Percentiles rank a stretch among this genome's conserved stretches.
Conservation (phyloP, 176 grass and related monocot species). For the Oryza meridionalis region DNA sequence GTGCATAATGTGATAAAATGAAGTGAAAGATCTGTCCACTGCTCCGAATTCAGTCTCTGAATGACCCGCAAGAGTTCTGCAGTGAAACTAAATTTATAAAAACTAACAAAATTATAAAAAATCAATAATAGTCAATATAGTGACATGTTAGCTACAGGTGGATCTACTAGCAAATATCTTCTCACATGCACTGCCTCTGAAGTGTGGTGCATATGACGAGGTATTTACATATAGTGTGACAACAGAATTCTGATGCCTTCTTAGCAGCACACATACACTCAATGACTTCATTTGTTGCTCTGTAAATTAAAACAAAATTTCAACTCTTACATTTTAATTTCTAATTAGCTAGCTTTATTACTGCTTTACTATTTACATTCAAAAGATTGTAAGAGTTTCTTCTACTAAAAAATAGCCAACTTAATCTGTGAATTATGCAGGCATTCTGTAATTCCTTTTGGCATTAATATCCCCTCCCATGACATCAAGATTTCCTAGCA, state of each 20-base stretch:
- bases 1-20: slow-evolving; percentile 78
- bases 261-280: slow-evolving; percentile 1
- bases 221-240: neutral
- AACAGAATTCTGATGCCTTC: slow-evolving; percentile 3
- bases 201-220: neutral
- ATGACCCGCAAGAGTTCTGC: slow-evolving; percentile 87
- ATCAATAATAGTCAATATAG: slow-evolving; percentile 20
- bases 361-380: neutral
- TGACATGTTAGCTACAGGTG: slow-evolving; percentile 22
- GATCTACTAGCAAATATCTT: neutral
- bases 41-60: slow-evolving; percentile 78
- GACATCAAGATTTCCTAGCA: slow-evolving; percentile 7
- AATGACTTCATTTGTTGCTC: neutral
- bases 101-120: slow-evolving; percentile 26
- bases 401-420: slow-evolving; percentile 10
- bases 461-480: neutral
- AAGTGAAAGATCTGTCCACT: slow-evolving; percentile 78
- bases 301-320: slow-evolving; percentile 10
- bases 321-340: neutral
- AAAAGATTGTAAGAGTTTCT: slow-evolving; percentile 5
- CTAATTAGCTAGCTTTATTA: neutral
- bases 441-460: neutral
- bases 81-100: slow-evolving; percentile 43
- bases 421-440: slow-evolving; percentile 18
- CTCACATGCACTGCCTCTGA: neutral